phyloP scores from a whole-genome alignment of 108 stramenopile species.

The Cyclotella baltica region DNA sequence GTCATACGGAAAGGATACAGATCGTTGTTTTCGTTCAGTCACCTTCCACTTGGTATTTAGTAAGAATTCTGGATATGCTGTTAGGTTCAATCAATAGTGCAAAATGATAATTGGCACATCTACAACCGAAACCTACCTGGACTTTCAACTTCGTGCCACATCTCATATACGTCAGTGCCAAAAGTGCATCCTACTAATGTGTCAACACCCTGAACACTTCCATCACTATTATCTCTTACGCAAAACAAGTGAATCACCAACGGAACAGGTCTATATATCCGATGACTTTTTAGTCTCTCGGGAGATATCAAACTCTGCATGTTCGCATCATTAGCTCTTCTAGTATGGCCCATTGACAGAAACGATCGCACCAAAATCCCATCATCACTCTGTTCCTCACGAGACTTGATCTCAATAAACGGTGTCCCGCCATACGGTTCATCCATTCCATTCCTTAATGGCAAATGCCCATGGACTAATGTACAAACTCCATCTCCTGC shows the following conservation, averaged over 20 bases:
- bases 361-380: background rate
- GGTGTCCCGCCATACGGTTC: conserved; percentile 11
- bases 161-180: conserved; percentile 1
- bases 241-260: background rate
- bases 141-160: conserved; percentile 11
- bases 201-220: background rate
- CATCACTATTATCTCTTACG: background rate
- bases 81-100: too few species aligned
- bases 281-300: background rate
- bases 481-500: conserved; percentile 9
- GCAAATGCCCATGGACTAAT: background rate
- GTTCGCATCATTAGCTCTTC: background rate
- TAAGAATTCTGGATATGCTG: too few species aligned
- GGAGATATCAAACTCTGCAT: background rate
- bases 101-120: background rate
- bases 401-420: background rate
- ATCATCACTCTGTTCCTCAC: too few species aligned
- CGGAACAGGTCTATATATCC: conserved; percentile 5
- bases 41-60: conserved; percentile 4
- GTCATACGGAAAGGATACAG: conserved; percentile 8
- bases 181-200: conserved; percentile 2
- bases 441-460: background rate
- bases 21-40: background rate
- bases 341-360: conserved; percentile 4
- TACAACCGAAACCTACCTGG: too few species aligned